A percentile compares a stretch with the other conserved stretches of the same genome.
These are phyloP conservation scores for Populus ilicifolia DNA, from an alignment of 345 rosid genomes.

Conservation along the genomic window DNA sequence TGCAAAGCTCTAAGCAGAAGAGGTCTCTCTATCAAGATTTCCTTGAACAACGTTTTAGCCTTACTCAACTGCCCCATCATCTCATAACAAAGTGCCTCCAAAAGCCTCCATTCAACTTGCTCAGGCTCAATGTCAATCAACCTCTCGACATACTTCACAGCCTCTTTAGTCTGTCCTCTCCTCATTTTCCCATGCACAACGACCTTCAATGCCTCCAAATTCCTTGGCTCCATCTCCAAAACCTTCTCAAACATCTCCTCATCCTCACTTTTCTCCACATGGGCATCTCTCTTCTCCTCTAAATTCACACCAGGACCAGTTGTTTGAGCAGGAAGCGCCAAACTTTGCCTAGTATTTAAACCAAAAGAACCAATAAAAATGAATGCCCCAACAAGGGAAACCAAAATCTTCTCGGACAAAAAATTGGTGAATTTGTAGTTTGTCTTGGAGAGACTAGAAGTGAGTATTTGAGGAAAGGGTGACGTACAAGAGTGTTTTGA, in stretches of 20 bases:
- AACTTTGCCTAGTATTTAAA: constrained; percentile 36
- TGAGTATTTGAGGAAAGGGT: constrained; percentile 13
- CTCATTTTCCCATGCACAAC: constrained; percentile 73
- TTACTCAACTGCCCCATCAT: constrained; percentile 60
- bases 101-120: constrained; percentile 88
- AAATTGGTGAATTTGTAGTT: constrained; percentile 5
- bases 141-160: constrained; percentile 58
- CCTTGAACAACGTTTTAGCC: constrained; percentile 60
- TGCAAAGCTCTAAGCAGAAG: constrained; percentile 86
- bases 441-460: constrained; percentile 20
- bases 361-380: constrained; percentile 45
- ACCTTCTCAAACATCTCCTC: constrained; percentile 59
- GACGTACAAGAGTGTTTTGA: constrained; percentile 16
- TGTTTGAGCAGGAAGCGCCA: constrained; percentile 40
- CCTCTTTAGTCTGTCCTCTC: constrained; percentile 58
- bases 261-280: constrained; percentile 36
- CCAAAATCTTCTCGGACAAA: constrained; percentile 36
- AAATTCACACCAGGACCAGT: constrained; percentile 16
- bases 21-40: constrained; percentile 65
- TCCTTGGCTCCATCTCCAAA: constrained; percentile 61
- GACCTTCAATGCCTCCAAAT: constrained; percentile 70
- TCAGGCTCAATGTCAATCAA: constrained; percentile 56
- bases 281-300: constrained; percentile 29
- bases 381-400: constrained; percentile 56
- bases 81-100: constrained; percentile 83